Evolutionary conservation across 345 rosid species (phyloP).

Genomic region (Citrus cavaleriei): DNA sequence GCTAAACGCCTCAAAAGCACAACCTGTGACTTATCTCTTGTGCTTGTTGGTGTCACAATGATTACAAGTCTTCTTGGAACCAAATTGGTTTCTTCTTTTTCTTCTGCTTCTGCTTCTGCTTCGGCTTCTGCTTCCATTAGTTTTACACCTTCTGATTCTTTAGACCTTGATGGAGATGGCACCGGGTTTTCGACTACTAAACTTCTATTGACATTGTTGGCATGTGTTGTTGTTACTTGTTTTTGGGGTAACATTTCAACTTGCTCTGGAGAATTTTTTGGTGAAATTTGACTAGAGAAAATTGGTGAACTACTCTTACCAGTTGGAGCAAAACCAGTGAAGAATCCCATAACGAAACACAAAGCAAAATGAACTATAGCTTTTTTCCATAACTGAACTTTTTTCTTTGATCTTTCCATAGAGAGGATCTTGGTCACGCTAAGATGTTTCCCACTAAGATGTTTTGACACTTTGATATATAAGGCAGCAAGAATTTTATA

Average conservation of each 20-base stretch:
- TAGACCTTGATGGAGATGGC: slow-evolving; percentile 20
- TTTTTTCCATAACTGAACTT: slow-evolving; percentile 75
- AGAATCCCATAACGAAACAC: slow-evolving; percentile 87
- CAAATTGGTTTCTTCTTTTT: slow-evolving; percentile 4
- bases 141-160: slow-evolving; percentile 16
- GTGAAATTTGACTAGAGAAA: slow-evolving; percentile 22
- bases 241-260: slow-evolving; percentile 16
- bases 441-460: background rate
- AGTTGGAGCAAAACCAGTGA: slow-evolving; percentile 86
- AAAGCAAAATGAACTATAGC: slow-evolving; percentile 72
- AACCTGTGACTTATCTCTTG: slow-evolving; percentile 28
- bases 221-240: background rate
- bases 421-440: slow-evolving; percentile 11
- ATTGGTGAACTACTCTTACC: slow-evolving; percentile 37
- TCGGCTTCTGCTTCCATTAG: slow-evolving; percentile 13
- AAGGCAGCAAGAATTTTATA: slow-evolving; percentile 1
- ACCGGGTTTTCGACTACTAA: slow-evolving; percentile 23
- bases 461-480: background rate
- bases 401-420: slow-evolving; percentile 79
- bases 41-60: slow-evolving; percentile 57
- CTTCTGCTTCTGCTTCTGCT: slow-evolving; percentile 16
- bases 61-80: slow-evolving; percentile 49
- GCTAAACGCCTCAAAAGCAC: slow-evolving; percentile 70
- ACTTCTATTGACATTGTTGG: slow-evolving; percentile 24
- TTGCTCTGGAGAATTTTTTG: slow-evolving; percentile 30